These are phyloP conservation scores for Yamagishiella unicocca DNA, from an alignment of 139 green algal species.

Conservation along the genomic window DNA sequence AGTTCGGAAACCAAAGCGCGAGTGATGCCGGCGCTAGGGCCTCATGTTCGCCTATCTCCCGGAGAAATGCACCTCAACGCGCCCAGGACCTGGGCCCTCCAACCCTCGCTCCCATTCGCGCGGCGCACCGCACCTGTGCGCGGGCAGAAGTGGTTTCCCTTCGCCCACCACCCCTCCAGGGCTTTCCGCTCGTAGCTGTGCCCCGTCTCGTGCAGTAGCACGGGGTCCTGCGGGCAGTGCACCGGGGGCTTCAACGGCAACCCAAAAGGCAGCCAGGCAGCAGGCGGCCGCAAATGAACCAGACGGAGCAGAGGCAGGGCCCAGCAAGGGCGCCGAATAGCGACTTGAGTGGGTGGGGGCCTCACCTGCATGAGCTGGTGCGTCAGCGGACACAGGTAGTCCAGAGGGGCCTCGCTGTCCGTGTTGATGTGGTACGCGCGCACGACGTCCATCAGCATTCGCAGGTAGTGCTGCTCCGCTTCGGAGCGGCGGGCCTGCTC, in stretches of 20 bases:
- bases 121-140: background rate
- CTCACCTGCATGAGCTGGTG: slow-evolving; percentile 27
- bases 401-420: slow-evolving; percentile 14
- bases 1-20: too few species aligned
- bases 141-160: slow-evolving; percentile 41
- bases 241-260: too few species aligned
- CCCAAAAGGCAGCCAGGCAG: too few species aligned
- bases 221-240: slow-evolving; percentile 30
- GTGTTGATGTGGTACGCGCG: background rate
- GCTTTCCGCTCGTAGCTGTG: slow-evolving; percentile 41
- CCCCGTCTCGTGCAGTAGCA: slow-evolving; percentile 34
- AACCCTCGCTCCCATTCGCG: background rate
- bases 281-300: too few species aligned
- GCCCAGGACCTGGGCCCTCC: background rate
- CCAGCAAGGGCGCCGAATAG: too few species aligned
- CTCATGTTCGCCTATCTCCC: too few species aligned
- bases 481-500: background rate
- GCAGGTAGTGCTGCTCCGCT: background rate
- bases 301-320: too few species aligned
- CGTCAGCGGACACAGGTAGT: slow-evolving; percentile 38
- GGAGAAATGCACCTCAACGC: background rate
- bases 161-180: slow-evolving; percentile 38
- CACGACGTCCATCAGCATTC: slow-evolving; percentile 35
- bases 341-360: too few species aligned
- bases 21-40: too few species aligned